A percentile compares a stretch with the other conserved stretches of the same genome.
phyloP scores from a whole-genome alignment of 495 filamentous ascomycete species.

The Aspergillus campestris region DNA sequence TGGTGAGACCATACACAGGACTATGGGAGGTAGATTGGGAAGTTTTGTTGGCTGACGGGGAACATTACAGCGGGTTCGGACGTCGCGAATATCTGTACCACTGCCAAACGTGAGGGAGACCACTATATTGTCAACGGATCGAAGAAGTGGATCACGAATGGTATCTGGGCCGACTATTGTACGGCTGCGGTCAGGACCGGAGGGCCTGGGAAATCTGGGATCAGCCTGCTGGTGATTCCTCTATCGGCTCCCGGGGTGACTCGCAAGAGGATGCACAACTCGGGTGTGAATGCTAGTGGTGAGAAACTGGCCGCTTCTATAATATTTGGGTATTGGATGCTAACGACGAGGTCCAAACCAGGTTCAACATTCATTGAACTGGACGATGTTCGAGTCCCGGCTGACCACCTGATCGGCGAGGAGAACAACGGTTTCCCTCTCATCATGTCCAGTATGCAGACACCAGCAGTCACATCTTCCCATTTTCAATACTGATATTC shows the following conservation, averaged over 20 bases:
- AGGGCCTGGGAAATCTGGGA: constrained; percentile 36
- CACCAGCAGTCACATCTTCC: background rate
- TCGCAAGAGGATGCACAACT: constrained; percentile 72
- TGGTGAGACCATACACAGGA: constrained; percentile 12
- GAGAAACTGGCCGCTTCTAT: background rate
- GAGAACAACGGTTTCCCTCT: constrained; percentile 42
- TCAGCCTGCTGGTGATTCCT: constrained; percentile 46
- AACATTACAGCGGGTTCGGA: constrained; percentile 37
- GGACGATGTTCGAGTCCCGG: constrained; percentile 39
- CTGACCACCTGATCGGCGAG: constrained; percentile 33
- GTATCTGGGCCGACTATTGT: constrained; percentile 44
- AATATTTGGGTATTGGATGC: constrained; percentile 5
- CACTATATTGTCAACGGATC: constrained; percentile 46
- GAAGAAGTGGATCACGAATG: constrained; percentile 54
- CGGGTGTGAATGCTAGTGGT: constrained; percentile 43
- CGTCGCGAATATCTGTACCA: constrained; percentile 45
- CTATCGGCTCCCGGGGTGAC: constrained; percentile 39
- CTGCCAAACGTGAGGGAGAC: constrained; percentile 35
- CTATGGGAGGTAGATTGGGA: constrained; percentile 1
- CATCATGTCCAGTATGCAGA: constrained; percentile 38
- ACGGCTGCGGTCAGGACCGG: constrained; percentile 49
- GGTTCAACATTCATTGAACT: constrained; percentile 42
- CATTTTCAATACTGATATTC: background rate
- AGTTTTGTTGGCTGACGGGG: background rate
- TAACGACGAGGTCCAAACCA: constrained; percentile 5